These are phyloP conservation scores for Mortierella sp. DNA, from an alignment of 371 early-diverging fungal species.

Conservation along the genomic window DNA sequence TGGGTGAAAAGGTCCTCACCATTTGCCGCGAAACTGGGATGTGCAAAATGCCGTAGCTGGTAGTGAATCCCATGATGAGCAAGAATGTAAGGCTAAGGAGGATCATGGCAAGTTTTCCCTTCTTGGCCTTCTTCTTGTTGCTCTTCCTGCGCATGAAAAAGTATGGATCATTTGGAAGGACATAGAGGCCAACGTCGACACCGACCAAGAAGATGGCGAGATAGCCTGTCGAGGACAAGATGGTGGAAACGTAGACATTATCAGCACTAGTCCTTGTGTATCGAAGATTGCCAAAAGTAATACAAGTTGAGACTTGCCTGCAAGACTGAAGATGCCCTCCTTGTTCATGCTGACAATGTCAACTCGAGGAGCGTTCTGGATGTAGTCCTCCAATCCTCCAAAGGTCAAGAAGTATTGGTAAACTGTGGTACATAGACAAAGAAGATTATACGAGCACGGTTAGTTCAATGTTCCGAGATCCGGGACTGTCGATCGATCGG, in stretches of 20 bases:
- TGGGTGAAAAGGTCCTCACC: too few relatives aligned
- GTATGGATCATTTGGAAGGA: slow-evolving; percentile 61
- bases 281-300: too few relatives aligned
- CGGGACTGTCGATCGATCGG: too few relatives aligned
- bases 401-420: slow-evolving; percentile 68
- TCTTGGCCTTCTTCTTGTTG: slow-evolving; percentile 55
- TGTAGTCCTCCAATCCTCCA: slow-evolving; percentile 76
- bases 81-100: slow-evolving; percentile 57
- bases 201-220: slow-evolving; percentile 82
- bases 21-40: slow-evolving; percentile 75
- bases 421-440: slow-evolving; percentile 26
- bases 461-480: background rate
- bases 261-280: too few relatives aligned
- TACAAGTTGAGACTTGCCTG: slow-evolving; percentile 69
- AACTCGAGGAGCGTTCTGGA: slow-evolving; percentile 80
- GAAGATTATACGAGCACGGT: background rate
- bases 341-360: slow-evolving; percentile 88
- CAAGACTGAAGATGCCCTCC: slow-evolving; percentile 90
- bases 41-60: slow-evolving; percentile 51
- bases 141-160: slow-evolving; percentile 46
- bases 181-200: slow-evolving; percentile 68
- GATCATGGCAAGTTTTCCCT: slow-evolving; percentile 57
- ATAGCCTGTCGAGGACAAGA: slow-evolving; percentile 75
- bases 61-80: slow-evolving; percentile 46
- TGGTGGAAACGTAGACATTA: too few relatives aligned